Base-by-base conservation (phyloP, 257 asterid genomes). In the Leptodermis oblonga region DNA sequence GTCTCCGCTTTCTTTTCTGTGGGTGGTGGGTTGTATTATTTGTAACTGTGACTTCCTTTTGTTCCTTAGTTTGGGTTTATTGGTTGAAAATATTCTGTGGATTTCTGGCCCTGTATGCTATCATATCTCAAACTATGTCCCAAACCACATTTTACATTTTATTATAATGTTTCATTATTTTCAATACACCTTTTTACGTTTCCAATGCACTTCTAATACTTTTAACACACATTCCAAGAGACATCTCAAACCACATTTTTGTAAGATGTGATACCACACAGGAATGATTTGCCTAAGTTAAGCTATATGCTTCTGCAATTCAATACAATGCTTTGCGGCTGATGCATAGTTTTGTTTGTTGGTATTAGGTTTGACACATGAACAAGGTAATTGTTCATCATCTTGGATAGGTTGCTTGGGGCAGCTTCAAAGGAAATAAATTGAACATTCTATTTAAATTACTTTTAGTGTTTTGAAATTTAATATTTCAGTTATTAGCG, bases 331-430 rank as follows among this genome's bases (percentile, higher is more conserved):
- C 18, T 9, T 26, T 20, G 18, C 58, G 2, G 43, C 28, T 33
- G 48, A 48, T 48, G 58, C 22, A 22, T 48, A 9, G 61, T 7
- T 48, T 31, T 67, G 56, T 31, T 20, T 67, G 31, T 37, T n/a
- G 28, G 49, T 4, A 65, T 65, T 30, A 30, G 28, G 33, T 66
- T 22, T 48, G 41, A 33, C 42, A 48, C 49, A 6, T 67, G 3
- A 30, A 67, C 22, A 49, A 20, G 49, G 43, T 31, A 25, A 31
- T 18, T 33, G 13, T 65, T 66, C 23, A 66, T 30, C 33, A 22
- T 66, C 61, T 49, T 49, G 60, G 33, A 37, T 31, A 1, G 61
- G 39, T 36, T 66, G 39, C 20, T n/a, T 66, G 59, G 59, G 56
- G 51, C 28, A 43, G 41, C 58, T 28, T 11, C 10, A 31, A 36